phyloP scores from a whole-genome alignment of 2,329 filamentous ascomycete species.

The Aspergillus fischeri region DNA sequence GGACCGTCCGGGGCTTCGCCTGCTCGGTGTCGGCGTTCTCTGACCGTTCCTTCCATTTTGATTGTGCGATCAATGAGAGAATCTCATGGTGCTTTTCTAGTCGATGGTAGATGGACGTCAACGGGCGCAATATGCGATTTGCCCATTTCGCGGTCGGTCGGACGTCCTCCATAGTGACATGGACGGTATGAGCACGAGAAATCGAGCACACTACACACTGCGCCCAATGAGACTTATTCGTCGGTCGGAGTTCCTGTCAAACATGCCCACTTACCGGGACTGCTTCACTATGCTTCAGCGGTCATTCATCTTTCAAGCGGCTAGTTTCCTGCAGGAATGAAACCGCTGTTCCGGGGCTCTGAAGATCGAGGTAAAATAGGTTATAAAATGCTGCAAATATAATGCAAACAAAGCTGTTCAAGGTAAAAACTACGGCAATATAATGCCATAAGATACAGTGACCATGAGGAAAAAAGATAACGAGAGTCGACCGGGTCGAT shows the following conservation, averaged over 20 bases:
- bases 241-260: not conserved
- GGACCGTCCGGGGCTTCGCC: conserved; percentile 4
- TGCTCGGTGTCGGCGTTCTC: conserved; percentile 3
- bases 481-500: not conserved
- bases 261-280: not conserved
- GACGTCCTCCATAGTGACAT: conserved; percentile 31
- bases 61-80: conserved; percentile 23
- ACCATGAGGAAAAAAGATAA: not conserved
- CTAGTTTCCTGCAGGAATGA: not conserved
- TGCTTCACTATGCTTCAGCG: not conserved
- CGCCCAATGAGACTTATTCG: not conserved
- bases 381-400: conserved; percentile 1
- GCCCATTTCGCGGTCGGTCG: conserved; percentile 41
- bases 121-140: conserved; percentile 41
- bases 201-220: not conserved
- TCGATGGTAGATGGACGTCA: conserved; percentile 37
- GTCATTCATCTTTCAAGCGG: not conserved
- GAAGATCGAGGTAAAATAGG: not conserved
- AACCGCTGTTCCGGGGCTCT: not conserved
- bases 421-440: not conserved
- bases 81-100: conserved; percentile 39
- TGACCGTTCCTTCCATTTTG: conserved; percentile 15
- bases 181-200: not conserved
- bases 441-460: conserved; percentile 3
- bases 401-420: conserved; percentile 1